phyloP scores from a whole-genome alignment of 1,284 basidiomycete genomes.

The Malassezia dermatis region DNA sequence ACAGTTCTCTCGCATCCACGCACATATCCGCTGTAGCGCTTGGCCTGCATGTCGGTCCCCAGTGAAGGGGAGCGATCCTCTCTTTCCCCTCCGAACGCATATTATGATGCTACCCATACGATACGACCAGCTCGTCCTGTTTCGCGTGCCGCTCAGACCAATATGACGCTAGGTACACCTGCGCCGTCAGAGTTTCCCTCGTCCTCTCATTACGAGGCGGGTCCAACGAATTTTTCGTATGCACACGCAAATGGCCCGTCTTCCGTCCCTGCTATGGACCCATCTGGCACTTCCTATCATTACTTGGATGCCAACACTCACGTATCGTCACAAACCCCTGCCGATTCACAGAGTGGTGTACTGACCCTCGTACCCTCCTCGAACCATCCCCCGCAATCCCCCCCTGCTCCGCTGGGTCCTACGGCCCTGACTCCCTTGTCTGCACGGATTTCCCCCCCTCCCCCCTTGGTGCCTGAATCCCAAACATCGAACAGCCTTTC shows the following conservation, averaged over 20 bases:
- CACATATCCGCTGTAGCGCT: background rate
- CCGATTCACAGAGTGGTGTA: background rate
- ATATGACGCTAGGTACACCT: background rate
- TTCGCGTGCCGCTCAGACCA: background rate
- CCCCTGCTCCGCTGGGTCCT: background rate
- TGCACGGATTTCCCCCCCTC: background rate
- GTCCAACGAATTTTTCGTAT: background rate
- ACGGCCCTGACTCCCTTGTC: background rate
- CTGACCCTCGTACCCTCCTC: background rate
- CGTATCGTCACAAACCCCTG: background rate
- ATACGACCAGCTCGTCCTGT: constrained; percentile 5
- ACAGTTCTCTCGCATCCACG: background rate
- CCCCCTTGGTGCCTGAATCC: background rate
- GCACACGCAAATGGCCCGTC: background rate
- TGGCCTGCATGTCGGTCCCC: background rate
- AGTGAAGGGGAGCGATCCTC: background rate
- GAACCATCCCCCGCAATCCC: background rate
- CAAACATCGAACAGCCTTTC: background rate
- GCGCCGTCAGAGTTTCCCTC: background rate
- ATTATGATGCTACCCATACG: background rate
- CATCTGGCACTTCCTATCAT: background rate
- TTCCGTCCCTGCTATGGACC: background rate
- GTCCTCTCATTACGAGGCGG: background rate
- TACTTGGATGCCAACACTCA: background rate
- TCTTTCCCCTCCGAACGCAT: background rate